Base-by-base conservation (phyloP, 2,329 filamentous ascomycete species). In the Dothideomycetes sp. region DNA sequence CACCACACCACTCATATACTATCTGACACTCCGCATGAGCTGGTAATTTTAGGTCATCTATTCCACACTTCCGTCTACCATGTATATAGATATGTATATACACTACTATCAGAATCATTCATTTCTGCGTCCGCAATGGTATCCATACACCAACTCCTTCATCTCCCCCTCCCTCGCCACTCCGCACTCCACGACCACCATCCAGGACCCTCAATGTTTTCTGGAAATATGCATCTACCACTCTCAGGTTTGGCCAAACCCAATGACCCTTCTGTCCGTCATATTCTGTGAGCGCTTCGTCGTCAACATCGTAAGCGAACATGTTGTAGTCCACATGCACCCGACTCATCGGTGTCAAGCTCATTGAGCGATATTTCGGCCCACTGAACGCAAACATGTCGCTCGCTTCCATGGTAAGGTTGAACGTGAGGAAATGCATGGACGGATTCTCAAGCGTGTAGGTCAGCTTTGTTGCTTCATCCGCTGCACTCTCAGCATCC, bases 381-480 rank as follows among this genome's bases (percentile, higher is more conserved):
- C 91, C 91, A 6, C 84, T 87, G 61, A 98, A 96, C 0, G 87
- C 89, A 62, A 96, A 96, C 39, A 86, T 76, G 49, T 94, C 86
- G 57, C 78, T 89, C 3, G 87, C 83, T 51, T 98, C 89, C 87
- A 98, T 94, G 18, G 72, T 78, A 34, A 96, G 62, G 20, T 84
- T 87, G 63, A 98, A 98, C 0, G 88, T 94, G 35, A 98, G 74
- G 62, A 94, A 93, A 60, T 98, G 91, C 58, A 80, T 82, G 0
- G 89, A 95, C 0, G 88, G 84, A 58, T 98, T 98, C 63, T 98
- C 91, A 43, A 98, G 78, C 3, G 78, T 85, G 56, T 82, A 82
- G 2, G 42, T 45, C 34, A 75, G 61, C 25, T 27, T 36, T 16
- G 40, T 24, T 5, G 34, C 30, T 19, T 41, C 35, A n/a, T 46